Evolutionary conservation across 2,329 filamentous ascomycete genomes (phyloP).

Genomic region (Venturia carpophila): DNA sequence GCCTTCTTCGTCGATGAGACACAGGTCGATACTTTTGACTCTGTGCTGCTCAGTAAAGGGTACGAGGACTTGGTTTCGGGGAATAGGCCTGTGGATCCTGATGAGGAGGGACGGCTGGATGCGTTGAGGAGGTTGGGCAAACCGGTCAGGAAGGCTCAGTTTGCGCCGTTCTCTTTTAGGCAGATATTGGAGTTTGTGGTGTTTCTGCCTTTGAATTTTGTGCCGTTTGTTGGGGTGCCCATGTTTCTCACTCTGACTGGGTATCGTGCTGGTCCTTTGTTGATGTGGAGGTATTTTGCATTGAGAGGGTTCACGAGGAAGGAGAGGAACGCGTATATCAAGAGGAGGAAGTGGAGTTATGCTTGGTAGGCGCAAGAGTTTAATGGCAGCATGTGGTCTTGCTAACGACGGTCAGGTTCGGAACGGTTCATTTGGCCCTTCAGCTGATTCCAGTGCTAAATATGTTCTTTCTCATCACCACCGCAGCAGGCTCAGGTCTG

Average conservation of each 20-base stretch:
- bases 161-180: constrained; percentile 82
- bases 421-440: constrained; percentile 71
- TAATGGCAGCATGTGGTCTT: not conserved
- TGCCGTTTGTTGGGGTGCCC: constrained; percentile 74
- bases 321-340: constrained; percentile 63
- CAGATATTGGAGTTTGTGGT: constrained; percentile 78
- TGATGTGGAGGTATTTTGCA: constrained; percentile 86
- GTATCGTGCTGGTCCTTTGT: constrained; percentile 75
- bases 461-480: constrained; percentile 91
- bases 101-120: constrained; percentile 45
- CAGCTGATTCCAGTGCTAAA: constrained; percentile 84
- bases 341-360: constrained; percentile 67
- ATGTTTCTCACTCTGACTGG: constrained; percentile 85
- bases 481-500: constrained; percentile 72
- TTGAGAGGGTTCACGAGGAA: constrained; percentile 66
- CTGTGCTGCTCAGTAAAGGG: constrained; percentile 34
- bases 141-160: constrained; percentile 66
- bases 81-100: constrained; percentile 54
- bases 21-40: constrained; percentile 74
- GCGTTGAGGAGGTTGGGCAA: constrained; percentile 76
- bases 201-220: constrained; percentile 66
- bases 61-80: constrained; percentile 44
- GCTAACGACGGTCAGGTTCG: constrained; percentile 50
- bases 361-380: constrained; percentile 53
- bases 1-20: constrained; percentile 59